phyloP scores from a whole-genome alignment of 2,329 filamentous ascomycete species.

The Ophiocordyceps robertsii region DNA sequence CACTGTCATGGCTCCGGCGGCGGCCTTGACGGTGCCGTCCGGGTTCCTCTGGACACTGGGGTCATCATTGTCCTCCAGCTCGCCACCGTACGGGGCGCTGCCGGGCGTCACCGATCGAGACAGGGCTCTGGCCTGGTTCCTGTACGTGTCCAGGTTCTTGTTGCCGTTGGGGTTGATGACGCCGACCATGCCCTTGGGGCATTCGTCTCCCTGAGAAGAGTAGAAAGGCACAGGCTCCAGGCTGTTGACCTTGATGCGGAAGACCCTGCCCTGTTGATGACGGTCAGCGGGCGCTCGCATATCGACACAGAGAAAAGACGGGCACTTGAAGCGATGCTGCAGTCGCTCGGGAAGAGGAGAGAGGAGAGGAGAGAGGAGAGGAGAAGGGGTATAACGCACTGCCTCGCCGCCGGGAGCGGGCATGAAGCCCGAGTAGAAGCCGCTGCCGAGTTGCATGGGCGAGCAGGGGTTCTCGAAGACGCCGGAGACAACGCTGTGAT shows the following conservation, averaged over 20 bases:
- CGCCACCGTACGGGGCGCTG: constrained; percentile 13
- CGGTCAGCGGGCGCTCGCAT: no score
- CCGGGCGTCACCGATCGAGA: constrained; percentile 14
- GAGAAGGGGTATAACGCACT: constrained; percentile 6
- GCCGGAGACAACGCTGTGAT: constrained; percentile 24
- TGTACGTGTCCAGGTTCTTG: constrained; percentile 18
- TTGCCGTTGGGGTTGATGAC: constrained; percentile 20
- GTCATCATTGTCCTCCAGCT: constrained; percentile 9
- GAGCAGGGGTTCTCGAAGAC: constrained; percentile 21
- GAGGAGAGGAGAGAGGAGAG: no score
- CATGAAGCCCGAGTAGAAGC: constrained; percentile 25
- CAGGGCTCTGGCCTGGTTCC: constrained; percentile 13
- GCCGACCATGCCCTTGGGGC: constrained; percentile 24
- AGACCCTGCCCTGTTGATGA: constrained; percentile 17
- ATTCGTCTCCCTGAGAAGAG: constrained; percentile 24
- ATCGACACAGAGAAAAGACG: no score
- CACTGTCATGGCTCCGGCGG: neutral
- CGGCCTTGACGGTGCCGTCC: neutral
- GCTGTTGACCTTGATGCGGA: constrained; percentile 18
- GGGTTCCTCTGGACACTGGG: neutral
- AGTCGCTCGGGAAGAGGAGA: no score
- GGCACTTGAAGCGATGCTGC: no score
- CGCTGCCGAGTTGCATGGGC: constrained; percentile 15
- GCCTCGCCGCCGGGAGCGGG: constrained; percentile 12
- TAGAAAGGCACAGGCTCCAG: constrained; percentile 22